phyloP scores from a whole-genome alignment of 805 yeast species.

The Zygotorulaspora florentina region DNA sequence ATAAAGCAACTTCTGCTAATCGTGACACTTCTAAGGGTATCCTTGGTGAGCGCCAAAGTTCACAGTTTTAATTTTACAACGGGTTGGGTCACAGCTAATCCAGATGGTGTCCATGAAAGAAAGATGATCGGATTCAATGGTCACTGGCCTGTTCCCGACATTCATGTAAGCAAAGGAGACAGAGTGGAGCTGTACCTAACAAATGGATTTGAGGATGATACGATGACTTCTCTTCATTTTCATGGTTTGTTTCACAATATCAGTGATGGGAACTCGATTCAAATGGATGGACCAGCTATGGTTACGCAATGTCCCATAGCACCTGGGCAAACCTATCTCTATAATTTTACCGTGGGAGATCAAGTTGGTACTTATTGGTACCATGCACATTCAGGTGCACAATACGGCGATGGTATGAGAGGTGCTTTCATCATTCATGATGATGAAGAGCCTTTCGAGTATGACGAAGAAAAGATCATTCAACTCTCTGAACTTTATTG shows the following conservation, averaged over 20 bases:
- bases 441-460: slow-evolving; percentile 48
- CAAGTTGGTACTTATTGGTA: slow-evolving; percentile 84
- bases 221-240: slow-evolving; percentile 64
- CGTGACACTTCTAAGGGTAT: slow-evolving; percentile 1
- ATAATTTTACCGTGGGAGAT: slow-evolving; percentile 63
- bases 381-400: slow-evolving; percentile 74
- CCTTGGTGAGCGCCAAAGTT: slow-evolving; percentile 31
- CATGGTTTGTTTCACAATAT: slow-evolving; percentile 73
- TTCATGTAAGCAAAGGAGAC: slow-evolving; percentile 63
- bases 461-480: slow-evolving; percentile 58
- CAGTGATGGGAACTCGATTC: slow-evolving; percentile 37
- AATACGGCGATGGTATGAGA: slow-evolving; percentile 74
- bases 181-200: slow-evolving; percentile 54
- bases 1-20: neutral
- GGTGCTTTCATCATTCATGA: slow-evolving; percentile 67
- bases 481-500: slow-evolving; percentile 65
- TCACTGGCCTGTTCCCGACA: slow-evolving; percentile 69
- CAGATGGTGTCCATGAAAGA: slow-evolving; percentile 58
- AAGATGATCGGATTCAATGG: slow-evolving; percentile 64
- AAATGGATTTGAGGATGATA: slow-evolving; percentile 50
- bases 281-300: slow-evolving; percentile 78
- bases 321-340: slow-evolving; percentile 60
- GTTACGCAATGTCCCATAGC: slow-evolving; percentile 78
- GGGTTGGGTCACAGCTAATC: slow-evolving; percentile 58
- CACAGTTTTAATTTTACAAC: slow-evolving; percentile 57